These are phyloP conservation scores for Syzygium malaccense DNA, from an alignment of 441 rosid species.

Conservation along the genomic window DNA sequence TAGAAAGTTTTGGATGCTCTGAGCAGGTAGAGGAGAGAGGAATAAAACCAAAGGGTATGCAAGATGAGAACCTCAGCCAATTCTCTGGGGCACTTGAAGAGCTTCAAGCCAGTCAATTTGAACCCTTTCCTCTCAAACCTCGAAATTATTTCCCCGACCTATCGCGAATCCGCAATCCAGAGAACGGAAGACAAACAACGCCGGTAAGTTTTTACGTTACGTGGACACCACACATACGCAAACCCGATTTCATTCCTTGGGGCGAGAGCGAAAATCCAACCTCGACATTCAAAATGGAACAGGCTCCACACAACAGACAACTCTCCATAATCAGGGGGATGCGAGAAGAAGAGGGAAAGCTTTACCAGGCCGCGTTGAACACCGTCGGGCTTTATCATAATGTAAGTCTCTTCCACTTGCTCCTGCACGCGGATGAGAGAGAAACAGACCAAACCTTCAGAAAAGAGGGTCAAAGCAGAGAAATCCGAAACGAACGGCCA, in stretches of 20 bases:
- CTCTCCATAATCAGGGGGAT: not conserved
- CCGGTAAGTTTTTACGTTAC: not conserved
- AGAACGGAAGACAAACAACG: not conserved
- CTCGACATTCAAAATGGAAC: not conserved
- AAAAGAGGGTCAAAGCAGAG: not conserved
- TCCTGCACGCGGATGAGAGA: conserved; percentile 27
- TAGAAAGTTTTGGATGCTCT: not conserved
- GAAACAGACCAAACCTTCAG: not conserved
- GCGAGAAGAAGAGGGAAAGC: conserved; percentile 8
- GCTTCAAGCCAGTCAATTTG: conserved; percentile 75
- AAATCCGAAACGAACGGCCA: not conserved
- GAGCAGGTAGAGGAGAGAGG: not conserved
- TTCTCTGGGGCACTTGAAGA: conserved; percentile 70
- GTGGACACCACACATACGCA: not conserved
- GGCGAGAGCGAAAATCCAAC: not conserved
- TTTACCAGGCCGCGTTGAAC: conserved; percentile 90
- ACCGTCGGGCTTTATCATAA: conserved; percentile 94
- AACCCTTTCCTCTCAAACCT: conserved; percentile 97
- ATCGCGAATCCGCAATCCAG: conserved; percentile 5
- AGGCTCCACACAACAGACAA: not conserved
- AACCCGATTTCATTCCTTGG: not conserved
- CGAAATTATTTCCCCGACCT: conserved; percentile 94
- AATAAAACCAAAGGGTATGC: not conserved
- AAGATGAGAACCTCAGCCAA: conserved; percentile 65
- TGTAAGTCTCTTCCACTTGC: conserved; percentile 77